A percentile compares a stretch with the other conserved stretches of the same genome.
These are phyloP conservation scores for Pistacia atlantica DNA, from an alignment of 345 rosid genomes.

Conservation along the genomic window DNA sequence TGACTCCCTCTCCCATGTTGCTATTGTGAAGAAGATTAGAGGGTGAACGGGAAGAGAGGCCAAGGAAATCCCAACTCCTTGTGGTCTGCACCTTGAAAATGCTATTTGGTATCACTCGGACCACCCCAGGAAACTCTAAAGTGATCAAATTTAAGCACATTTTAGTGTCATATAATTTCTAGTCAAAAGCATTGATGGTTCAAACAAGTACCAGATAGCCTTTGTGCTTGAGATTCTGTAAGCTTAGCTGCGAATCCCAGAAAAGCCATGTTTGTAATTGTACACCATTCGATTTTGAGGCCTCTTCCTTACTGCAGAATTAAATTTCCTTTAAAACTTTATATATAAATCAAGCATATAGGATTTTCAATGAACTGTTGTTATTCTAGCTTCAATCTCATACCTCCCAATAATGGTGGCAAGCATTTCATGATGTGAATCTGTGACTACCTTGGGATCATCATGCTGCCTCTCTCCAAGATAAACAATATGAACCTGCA, in stretches of 20 bases:
- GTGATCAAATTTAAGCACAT: neutral
- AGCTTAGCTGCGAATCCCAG: conserved; percentile 81
- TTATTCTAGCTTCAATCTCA: neutral
- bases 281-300: conserved; percentile 57
- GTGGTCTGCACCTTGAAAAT: conserved; percentile 60
- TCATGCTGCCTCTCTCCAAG: conserved; percentile 56
- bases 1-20: conserved; percentile 63
- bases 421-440: conserved; percentile 65
- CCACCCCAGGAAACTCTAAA: conserved; percentile 57
- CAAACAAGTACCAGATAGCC: conserved; percentile 43
- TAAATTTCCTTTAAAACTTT: neutral
- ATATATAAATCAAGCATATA: neutral
- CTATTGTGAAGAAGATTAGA: conserved; percentile 40
- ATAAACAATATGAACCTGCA: conserved; percentile 64
- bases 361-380: neutral
- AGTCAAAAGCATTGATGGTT: neutral
- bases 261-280: conserved; percentile 73
- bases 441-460: conserved; percentile 38
- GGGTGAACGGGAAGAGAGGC: conserved; percentile 46
- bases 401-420: conserved; percentile 67
- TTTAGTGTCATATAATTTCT: neutral
- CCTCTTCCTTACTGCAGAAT: conserved; percentile 55
- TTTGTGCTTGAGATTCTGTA: conserved; percentile 54
- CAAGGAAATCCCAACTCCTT: conserved; percentile 63
- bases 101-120: conserved; percentile 54